These are phyloP conservation scores for Glutinoglossum americanum DNA, from an alignment of 495 filamentous ascomycete species.

Conservation along the genomic window DNA sequence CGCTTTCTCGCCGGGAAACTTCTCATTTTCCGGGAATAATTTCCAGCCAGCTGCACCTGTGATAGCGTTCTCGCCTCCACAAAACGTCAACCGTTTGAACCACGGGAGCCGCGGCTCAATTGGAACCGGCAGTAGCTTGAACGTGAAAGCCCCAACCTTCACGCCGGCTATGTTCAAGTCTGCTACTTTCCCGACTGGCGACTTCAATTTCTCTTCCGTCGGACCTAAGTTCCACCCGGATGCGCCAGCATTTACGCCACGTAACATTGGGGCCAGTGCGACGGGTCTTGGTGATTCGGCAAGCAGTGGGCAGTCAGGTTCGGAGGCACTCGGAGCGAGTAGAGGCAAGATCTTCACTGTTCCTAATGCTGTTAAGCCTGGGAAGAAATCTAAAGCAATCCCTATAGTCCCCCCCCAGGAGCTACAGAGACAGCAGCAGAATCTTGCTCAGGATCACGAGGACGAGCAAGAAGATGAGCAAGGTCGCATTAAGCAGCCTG, in stretches of 20 bases:
- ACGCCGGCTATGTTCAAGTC: conserved; percentile 27
- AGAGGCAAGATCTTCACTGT: conserved; percentile 5
- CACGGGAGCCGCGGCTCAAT: conserved; percentile 5
- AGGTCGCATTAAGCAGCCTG: conserved; percentile 29
- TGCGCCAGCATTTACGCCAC: conserved; percentile 59
- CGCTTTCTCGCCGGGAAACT: conserved; percentile 36
- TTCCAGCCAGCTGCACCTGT: conserved; percentile 26
- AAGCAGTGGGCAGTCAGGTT: conserved; percentile 6
- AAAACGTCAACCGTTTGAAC: not conserved
- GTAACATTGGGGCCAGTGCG: conserved; percentile 3
- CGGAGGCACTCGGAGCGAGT: conserved; percentile 1
- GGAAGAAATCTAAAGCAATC: conserved; percentile 57
- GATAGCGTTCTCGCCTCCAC: not conserved
- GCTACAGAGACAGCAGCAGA: not conserved
- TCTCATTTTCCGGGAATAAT: conserved; percentile 29
- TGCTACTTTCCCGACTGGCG: conserved; percentile 18
- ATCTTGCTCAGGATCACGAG: conserved; percentile 23
- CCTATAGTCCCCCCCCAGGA: conserved; percentile 54
- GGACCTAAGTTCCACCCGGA: conserved; percentile 57
- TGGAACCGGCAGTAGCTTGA: conserved; percentile 24
- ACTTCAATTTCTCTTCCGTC: conserved; percentile 53
- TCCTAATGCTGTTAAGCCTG: conserved; percentile 34
- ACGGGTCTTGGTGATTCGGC: not conserved
- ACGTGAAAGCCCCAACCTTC: conserved; percentile 48
- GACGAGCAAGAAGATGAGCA: conserved; percentile 12